Evolutionary conservation across 1,284 basidiomycete genomes (phyloP).

Genomic region (Fomitopsis schrenkii): DNA sequence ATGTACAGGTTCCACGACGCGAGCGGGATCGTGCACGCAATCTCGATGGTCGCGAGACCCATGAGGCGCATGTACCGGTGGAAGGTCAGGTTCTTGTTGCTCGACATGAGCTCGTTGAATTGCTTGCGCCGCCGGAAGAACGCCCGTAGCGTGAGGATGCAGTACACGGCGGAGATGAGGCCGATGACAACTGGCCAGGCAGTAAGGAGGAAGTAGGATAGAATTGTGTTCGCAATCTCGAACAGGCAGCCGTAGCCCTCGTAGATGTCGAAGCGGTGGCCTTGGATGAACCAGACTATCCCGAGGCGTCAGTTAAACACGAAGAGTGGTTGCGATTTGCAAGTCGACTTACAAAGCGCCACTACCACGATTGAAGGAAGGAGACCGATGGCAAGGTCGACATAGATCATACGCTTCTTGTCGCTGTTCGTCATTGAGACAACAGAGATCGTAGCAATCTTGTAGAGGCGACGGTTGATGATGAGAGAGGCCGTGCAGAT

Average conservation of each 20-base stretch:
- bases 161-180: conserved; percentile 32
- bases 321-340: too few relatives aligned
- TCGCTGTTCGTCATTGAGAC: conserved; percentile 25
- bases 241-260: conserved; percentile 55
- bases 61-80: conserved; percentile 54
- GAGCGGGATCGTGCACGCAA: conserved; percentile 37
- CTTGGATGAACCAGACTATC: conserved; percentile 30
- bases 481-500: conserved; percentile 41
- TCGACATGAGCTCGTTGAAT: conserved; percentile 28
- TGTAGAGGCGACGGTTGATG: conserved; percentile 47
- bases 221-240: conserved; percentile 38
- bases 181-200: conserved; percentile 41
- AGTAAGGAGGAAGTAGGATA: conserved; percentile 37
- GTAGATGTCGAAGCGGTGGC: conserved; percentile 53
- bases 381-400: conserved; percentile 35
- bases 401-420: conserved; percentile 29
- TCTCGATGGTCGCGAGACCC: conserved; percentile 42
- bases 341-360: conserved; percentile 27
- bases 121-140: conserved; percentile 30
- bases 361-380: conserved; percentile 35
- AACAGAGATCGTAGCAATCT: conserved; percentile 34
- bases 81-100: conserved; percentile 33
- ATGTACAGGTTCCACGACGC: conserved; percentile 28
- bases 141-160: conserved; percentile 27
- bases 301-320: background rate